phyloP scores from a whole-genome alignment of 1,284 basidiomycete species.

The Irpex sp. region DNA sequence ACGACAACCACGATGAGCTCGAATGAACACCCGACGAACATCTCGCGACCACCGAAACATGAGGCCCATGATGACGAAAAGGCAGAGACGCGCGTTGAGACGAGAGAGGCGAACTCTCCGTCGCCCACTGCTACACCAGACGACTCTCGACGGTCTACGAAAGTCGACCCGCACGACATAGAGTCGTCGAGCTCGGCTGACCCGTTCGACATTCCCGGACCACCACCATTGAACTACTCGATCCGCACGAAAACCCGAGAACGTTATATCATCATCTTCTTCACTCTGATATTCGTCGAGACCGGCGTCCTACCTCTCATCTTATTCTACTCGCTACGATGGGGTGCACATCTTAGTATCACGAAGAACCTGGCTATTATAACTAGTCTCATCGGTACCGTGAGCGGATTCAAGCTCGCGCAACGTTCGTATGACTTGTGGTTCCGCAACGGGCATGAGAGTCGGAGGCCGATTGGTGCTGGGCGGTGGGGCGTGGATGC shows the following conservation, averaged over 20 bases:
- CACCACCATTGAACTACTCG: conserved; percentile 29
- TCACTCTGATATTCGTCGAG: conserved; percentile 27
- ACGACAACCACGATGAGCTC: not conserved
- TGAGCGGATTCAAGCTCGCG: conserved; percentile 28
- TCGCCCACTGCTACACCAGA: not conserved
- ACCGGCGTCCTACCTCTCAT: conserved; percentile 30
- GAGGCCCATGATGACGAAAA: not conserved
- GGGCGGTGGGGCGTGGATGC: conserved; percentile 29
- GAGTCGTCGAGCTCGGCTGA: not conserved
- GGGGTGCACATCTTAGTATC: conserved; percentile 28
- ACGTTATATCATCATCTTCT: conserved; percentile 25
- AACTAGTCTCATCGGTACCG: conserved; percentile 29
- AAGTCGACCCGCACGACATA: not conserved
- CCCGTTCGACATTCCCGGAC: conserved; percentile 11
- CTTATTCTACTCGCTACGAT: conserved; percentile 29
- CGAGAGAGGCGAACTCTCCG: not conserved
- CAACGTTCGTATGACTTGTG: conserved; percentile 25
- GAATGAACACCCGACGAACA: not conserved
- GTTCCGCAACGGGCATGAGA: conserved; percentile 23
- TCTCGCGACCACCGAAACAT: not conserved
- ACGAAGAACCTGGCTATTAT: conserved; percentile 33
- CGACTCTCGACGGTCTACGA: not conserved
- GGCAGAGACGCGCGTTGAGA: not conserved
- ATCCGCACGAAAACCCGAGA: conserved; percentile 20
- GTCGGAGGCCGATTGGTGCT: conserved; percentile 26